These are phyloP conservation scores for Arctostaphylos glauca DNA, from an alignment of 148 eudicot species.

Conservation along the genomic window DNA sequence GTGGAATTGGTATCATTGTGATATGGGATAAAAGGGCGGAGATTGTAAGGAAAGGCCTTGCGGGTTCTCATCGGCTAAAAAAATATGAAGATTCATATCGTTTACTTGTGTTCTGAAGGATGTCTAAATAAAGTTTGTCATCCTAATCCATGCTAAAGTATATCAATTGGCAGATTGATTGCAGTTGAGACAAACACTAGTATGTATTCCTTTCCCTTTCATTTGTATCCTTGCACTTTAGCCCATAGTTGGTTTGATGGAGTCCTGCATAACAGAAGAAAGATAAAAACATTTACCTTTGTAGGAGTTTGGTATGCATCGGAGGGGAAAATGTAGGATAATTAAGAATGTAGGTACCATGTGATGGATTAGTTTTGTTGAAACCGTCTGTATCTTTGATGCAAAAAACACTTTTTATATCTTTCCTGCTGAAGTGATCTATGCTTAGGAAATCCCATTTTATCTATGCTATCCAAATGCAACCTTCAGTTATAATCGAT, in stretches of 20 bases:
- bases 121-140: neutral
- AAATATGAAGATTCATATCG: neutral
- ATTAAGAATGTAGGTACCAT: neutral
- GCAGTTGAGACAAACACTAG: neutral
- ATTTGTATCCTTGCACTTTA: neutral
- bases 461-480: neutral
- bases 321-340: neutral
- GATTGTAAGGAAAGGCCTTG: neutral
- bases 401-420: neutral
- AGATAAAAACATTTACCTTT: neutral
- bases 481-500: neutral
- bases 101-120: neutral
- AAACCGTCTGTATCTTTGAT: neutral
- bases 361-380: neutral
- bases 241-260: neutral
- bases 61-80: neutral
- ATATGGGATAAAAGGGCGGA: neutral
- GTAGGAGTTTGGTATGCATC: neutral
- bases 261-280: neutral
- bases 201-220: neutral
- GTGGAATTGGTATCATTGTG: neutral
- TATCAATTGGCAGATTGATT: neutral
- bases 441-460: neutral
- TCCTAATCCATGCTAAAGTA: neutral
- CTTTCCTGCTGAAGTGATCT: neutral